These are phyloP conservation scores for Torulaspora gathmanii DNA, from an alignment of 805 yeast species.

Conservation along the genomic window DNA sequence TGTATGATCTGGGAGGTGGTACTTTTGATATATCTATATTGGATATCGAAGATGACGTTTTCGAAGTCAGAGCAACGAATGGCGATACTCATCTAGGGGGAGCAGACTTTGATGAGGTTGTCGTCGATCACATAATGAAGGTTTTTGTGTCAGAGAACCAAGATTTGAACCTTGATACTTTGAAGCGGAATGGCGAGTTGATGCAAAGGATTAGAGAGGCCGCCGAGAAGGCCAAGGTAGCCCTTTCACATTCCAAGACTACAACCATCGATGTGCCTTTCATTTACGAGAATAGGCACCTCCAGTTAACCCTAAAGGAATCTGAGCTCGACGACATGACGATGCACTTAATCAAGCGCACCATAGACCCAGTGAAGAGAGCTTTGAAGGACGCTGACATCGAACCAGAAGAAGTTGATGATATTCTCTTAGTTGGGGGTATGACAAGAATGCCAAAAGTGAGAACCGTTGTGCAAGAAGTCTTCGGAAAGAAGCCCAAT, in stretches of 20 bases:
- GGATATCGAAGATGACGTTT: constrained; percentile 75
- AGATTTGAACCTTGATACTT: constrained; percentile 34
- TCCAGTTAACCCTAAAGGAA: constrained; percentile 55
- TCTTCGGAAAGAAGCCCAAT: constrained; percentile 63
- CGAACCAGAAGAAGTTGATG: constrained; percentile 61
- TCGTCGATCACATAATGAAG: constrained; percentile 53
- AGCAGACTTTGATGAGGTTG: constrained; percentile 72
- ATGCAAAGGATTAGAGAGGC: constrained; percentile 77
- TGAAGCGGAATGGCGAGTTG: constrained; percentile 48
- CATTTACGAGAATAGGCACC: constrained; percentile 56
- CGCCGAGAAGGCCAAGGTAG: constrained; percentile 73
- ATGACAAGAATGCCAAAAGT: constrained; percentile 89
- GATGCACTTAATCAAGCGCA: constrained; percentile 58
- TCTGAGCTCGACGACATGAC: constrained; percentile 64
- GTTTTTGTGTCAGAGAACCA: constrained; percentile 51
- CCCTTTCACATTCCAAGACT: constrained; percentile 57
- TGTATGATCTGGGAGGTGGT: constrained; percentile 80
- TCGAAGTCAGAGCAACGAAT: constrained; percentile 76
- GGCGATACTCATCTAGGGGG: constrained; percentile 87
- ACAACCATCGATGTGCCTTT: constrained; percentile 69
- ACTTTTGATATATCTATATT: constrained; percentile 77
- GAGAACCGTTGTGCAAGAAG: constrained; percentile 52
- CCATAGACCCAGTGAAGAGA: constrained; percentile 67
- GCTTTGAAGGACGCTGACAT: constrained; percentile 73
- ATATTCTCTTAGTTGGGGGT: constrained; percentile 77